A percentile compares a stretch with the other conserved stretches of the same genome.
phyloP scores from a whole-genome alignment of 768 basidiomycete species.

The Termitomyces bulborhizus region DNA sequence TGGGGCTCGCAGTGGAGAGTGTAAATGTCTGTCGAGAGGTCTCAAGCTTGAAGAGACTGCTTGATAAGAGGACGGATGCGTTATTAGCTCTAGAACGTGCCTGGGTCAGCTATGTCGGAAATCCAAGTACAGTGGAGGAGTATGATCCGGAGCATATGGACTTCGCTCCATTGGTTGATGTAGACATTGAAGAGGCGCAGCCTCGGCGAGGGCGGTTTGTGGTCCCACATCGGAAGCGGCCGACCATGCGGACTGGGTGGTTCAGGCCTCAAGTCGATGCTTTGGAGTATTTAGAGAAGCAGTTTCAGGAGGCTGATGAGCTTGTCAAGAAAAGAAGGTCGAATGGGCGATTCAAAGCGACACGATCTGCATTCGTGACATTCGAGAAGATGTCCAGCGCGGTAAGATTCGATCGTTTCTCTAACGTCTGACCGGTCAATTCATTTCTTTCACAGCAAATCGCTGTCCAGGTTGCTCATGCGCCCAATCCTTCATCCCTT shows the following conservation, averaged over 20 bases:
- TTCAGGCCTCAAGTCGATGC: conserved; percentile 80
- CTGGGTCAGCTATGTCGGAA: conserved; percentile 91
- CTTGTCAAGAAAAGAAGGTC: conserved; percentile 69
- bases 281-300: conserved; percentile 77
- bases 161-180: conserved; percentile 41
- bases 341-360: conserved; percentile 71
- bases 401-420: conserved; percentile 27
- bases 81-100: conserved; percentile 73
- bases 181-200: conserved; percentile 47
- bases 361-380: conserved; percentile 88
- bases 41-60: conserved; percentile 57
- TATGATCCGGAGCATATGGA: conserved; percentile 69
- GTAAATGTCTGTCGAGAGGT: conserved; percentile 87
- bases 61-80: conserved; percentile 79
- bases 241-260: conserved; percentile 71
- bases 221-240: conserved; percentile 69
- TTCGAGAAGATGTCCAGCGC: conserved; percentile 95
- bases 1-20: conserved; percentile 86
- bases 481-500: conserved; percentile 57
- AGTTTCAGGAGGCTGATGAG: conserved; percentile 80
- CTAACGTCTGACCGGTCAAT: not conserved
- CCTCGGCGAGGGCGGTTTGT: conserved; percentile 47
- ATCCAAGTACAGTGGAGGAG: conserved; percentile 80
- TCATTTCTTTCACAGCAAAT: conserved; percentile 55
- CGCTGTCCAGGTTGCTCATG: conserved; percentile 79